These are phyloP conservation scores for Primulina huaijiensis DNA, from an alignment of 257 asterid genomes.

Conservation along the genomic window DNA sequence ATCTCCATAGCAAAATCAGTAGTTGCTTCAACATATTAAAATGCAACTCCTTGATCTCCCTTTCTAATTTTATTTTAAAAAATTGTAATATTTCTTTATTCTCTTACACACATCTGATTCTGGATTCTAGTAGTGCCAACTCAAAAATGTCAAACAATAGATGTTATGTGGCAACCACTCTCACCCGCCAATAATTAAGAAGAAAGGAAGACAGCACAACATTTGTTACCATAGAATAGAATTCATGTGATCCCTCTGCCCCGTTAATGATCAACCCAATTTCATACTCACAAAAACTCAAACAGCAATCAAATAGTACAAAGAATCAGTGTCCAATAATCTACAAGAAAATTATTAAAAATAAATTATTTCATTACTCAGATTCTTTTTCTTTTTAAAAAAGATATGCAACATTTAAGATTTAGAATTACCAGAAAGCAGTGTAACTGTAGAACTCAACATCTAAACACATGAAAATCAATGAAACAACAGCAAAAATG, in stretches of 20 bases:
- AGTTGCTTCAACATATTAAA: not conserved
- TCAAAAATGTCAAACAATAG: slow-evolving; percentile 31
- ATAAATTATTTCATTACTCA: not conserved
- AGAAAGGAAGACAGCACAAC: not conserved
- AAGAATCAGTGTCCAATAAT: not conserved
- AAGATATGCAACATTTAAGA: not conserved
- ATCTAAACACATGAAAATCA: slow-evolving; percentile 92
- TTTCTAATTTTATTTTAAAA: not conserved
- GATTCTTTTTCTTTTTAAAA: no score
- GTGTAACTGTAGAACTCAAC: slow-evolving; percentile 90
- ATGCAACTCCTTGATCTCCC: not conserved
- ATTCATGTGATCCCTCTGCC: slow-evolving; percentile 16
- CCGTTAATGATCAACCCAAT: not conserved
- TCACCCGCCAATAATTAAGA: slow-evolving; percentile 11
- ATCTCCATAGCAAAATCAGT: not conserved
- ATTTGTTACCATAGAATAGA: not conserved
- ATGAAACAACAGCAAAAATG: slow-evolving; percentile 76
- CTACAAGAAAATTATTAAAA: not conserved
- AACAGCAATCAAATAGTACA: not conserved
- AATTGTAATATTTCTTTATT: not conserved
- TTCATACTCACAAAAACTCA: not conserved
- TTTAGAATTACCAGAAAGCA: slow-evolving; percentile 75
- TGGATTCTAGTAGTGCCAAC: slow-evolving; percentile 16
- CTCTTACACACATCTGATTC: slow-evolving; percentile 8
- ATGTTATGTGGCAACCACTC: slow-evolving; percentile 11